Percentiles rank a stretch among this genome's conserved stretches.
These are phyloP conservation scores for Vachellia collinsii DNA, from an alignment of 306 rosid genomes.

Conservation along the genomic window DNA sequence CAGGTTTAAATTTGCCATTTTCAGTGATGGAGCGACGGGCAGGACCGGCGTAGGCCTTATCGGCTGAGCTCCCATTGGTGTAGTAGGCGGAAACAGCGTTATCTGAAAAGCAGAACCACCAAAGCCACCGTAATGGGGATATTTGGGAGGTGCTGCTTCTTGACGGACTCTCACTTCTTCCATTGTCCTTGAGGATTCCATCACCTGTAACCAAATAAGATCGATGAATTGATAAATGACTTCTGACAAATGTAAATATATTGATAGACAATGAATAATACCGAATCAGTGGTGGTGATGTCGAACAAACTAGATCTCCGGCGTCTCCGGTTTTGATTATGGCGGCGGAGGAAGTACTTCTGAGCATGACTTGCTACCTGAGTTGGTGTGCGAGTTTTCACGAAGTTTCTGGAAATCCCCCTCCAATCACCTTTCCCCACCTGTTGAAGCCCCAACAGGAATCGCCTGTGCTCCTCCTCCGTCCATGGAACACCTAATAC, in stretches of 20 bases:
- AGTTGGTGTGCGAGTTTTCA: conserved; percentile 91
- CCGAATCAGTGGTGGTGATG: conserved; percentile 73
- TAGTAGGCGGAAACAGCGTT: conserved; percentile 37
- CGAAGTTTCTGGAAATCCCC: conserved; percentile 90
- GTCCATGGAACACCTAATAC: conserved; percentile 81
- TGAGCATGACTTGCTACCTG: conserved; percentile 98
- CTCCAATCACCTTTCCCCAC: conserved; percentile 97
- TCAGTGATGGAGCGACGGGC: conserved; percentile 69
- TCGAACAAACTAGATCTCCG: conserved; percentile 95
- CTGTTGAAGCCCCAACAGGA: conserved; percentile 75
- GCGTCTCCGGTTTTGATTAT: conserved; percentile 76
- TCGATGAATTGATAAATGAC: neutral
- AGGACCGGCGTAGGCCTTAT: conserved; percentile 71
- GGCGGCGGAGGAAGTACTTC: conserved; percentile 86
- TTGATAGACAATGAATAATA: neutral
- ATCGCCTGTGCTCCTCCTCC: conserved; percentile 81
- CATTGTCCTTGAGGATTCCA: conserved; percentile 52
- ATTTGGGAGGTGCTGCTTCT: conserved; percentile 42
- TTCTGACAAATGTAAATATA: neutral
- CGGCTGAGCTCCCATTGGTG: conserved; percentile 45
- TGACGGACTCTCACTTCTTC: conserved; percentile 54
- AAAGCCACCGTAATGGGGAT: conserved; percentile 42
- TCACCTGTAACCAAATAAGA: conserved; percentile 37
- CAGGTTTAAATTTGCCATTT: conserved; percentile 66
- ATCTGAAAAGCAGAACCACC: conserved; percentile 46